Evolutionary conservation across 1,139 yeast species (phyloP).

Genomic region (Tardiomyces blankii): DNA sequence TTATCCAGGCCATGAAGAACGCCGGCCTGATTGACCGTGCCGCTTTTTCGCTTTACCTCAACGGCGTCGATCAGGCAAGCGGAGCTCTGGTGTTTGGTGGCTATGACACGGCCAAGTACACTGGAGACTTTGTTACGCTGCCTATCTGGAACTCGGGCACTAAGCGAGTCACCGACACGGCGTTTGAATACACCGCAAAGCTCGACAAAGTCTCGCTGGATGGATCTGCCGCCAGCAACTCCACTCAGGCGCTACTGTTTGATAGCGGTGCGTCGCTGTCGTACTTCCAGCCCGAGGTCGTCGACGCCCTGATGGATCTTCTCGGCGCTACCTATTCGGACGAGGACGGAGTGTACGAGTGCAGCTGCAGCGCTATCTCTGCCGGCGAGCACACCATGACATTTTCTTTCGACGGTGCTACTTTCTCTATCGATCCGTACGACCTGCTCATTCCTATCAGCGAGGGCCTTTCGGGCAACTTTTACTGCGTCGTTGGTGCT

Average conservation of each 20-base stretch:
- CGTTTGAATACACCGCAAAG: neutral
- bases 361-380: neutral
- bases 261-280: neutral
- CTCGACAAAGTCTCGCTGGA: neutral
- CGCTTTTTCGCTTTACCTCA: slow-evolving; percentile 41
- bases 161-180: neutral
- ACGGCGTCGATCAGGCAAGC: slow-evolving; percentile 26
- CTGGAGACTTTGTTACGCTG: slow-evolving; percentile 29
- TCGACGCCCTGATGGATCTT: neutral
- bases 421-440: neutral
- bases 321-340: neutral
- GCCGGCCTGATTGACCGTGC: slow-evolving; percentile 2
- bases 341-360: neutral
- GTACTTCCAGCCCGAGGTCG: neutral
- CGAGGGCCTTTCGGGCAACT: neutral
- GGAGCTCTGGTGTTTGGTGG: slow-evolving; percentile 48
- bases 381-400: neutral
- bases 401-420: neutral
- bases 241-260: neutral
- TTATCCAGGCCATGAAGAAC: neutral
- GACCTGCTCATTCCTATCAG: neutral
- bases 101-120: slow-evolving; percentile 38
- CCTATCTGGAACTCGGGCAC: slow-evolving; percentile 7
- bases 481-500: neutral
- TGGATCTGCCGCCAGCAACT: neutral